phyloP scores from a whole-genome alignment of 345 rosid species.

The Mangifera indica region DNA sequence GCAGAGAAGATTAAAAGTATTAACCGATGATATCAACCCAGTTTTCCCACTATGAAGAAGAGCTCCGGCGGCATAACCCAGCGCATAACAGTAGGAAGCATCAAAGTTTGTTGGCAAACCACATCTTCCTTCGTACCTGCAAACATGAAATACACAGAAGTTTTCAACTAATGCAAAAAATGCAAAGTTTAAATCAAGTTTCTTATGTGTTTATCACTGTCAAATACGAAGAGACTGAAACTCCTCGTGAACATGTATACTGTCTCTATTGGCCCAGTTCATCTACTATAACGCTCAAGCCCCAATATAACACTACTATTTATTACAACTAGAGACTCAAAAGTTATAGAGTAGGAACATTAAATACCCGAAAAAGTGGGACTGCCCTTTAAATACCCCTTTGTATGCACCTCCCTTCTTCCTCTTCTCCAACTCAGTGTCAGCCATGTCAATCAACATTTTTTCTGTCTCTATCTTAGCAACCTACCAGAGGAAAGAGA shows the following conservation, averaged over 20 bases:
- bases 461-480: constrained; percentile 97
- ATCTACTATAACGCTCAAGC: background rate
- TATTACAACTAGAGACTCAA: background rate
- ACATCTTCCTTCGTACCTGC: constrained; percentile 96
- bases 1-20: constrained; percentile 14
- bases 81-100: constrained; percentile 83
- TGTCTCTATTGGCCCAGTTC: background rate
- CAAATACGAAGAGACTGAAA: constrained; percentile 2
- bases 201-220: background rate
- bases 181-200: background rate
- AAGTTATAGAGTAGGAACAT: background rate
- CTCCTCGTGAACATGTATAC: background rate
- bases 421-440: constrained; percentile 85
- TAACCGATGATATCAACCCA: constrained; percentile 85
- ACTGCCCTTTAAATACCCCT: constrained; percentile 71
- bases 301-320: too few relatives aligned
- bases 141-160: constrained; percentile 5
- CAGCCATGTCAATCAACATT: constrained; percentile 99
- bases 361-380: constrained; percentile 91
- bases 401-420: constrained; percentile 63
- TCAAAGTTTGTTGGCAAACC: constrained; percentile 96
- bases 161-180: background rate
- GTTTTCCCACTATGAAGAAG: constrained; percentile 87
- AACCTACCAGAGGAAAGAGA: constrained; percentile 45
- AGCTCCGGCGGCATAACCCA: constrained; percentile 89